Percentiles rank a stretch among this genome's conserved stretches.
Evolutionary conservation across 495 filamentous ascomycete species (phyloP).

Genomic region (Talaromyces thailandensis): DNA sequence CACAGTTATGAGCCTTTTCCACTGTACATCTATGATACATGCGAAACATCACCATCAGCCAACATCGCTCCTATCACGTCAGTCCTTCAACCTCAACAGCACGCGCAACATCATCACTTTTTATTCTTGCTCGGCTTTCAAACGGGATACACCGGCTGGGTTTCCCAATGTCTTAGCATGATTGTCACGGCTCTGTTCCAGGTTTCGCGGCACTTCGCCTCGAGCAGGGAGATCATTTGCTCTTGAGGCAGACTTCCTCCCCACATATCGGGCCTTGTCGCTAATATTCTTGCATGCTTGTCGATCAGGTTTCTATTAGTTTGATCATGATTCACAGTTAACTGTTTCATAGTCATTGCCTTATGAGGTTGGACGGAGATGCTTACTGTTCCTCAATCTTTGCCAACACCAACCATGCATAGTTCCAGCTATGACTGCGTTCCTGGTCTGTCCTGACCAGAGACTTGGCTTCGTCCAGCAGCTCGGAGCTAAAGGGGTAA

Average conservation of each 20-base stretch:
- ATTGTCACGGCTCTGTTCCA: constrained; percentile 58
- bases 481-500: constrained; percentile 64
- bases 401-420: constrained; percentile 63
- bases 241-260: constrained; percentile 46
- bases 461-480: constrained; percentile 57
- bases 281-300: constrained; percentile 49
- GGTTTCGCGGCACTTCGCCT: constrained; percentile 53
- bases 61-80: neutral
- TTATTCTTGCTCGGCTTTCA: neutral
- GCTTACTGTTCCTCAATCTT: constrained; percentile 61
- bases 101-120: neutral
- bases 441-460: constrained; percentile 56
- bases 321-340: constrained; percentile 4
- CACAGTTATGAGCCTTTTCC: neutral
- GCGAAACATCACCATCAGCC: neutral
- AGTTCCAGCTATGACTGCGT: constrained; percentile 65
- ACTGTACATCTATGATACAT: neutral
- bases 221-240: constrained; percentile 48
- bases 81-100: neutral
- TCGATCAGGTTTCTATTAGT: constrained; percentile 45
- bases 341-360: neutral
- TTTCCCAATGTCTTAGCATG: constrained; percentile 64
- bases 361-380: neutral
- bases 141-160: constrained; percentile 28
- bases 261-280: constrained; percentile 65